Conservation (phyloP, 257 asterid genomes). For the Solanum acaule region DNA sequence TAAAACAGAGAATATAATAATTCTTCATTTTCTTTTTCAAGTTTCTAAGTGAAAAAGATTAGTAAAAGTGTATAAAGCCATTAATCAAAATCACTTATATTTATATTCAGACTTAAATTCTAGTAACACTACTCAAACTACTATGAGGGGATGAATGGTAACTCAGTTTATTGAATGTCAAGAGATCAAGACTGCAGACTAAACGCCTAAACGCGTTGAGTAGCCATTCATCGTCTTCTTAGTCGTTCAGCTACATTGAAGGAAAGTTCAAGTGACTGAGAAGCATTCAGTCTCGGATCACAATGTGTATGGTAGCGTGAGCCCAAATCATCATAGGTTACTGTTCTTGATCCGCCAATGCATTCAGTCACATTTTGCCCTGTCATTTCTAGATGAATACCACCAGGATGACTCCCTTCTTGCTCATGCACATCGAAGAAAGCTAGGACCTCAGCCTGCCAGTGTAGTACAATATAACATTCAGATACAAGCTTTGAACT, state of each 20-base stretch:
- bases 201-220: constrained; percentile 23
- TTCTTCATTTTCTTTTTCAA: background rate
- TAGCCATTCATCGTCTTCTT: constrained; percentile 52
- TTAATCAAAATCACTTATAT: background rate
- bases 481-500: background rate
- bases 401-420: constrained; percentile 80
- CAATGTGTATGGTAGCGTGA: constrained; percentile 85
- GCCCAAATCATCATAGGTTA: constrained; percentile 58
- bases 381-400: constrained; percentile 79
- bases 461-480: background rate
- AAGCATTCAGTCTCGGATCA: constrained; percentile 68
- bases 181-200: background rate
- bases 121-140: background rate
- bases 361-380: constrained; percentile 82
- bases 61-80: background rate
- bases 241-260: constrained; percentile 59
- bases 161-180: background rate
- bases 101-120: background rate
- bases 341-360: constrained; percentile 71
- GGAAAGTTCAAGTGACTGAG: constrained; percentile 70
- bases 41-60: background rate
- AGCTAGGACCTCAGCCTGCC: constrained; percentile 65
- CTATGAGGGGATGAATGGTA: background rate
- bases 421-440: constrained; percentile 87
- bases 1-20: too few species aligned